phyloP scores from a whole-genome alignment of 2,329 filamentous ascomycete species.

The Diaporthe citrichinensis region DNA sequence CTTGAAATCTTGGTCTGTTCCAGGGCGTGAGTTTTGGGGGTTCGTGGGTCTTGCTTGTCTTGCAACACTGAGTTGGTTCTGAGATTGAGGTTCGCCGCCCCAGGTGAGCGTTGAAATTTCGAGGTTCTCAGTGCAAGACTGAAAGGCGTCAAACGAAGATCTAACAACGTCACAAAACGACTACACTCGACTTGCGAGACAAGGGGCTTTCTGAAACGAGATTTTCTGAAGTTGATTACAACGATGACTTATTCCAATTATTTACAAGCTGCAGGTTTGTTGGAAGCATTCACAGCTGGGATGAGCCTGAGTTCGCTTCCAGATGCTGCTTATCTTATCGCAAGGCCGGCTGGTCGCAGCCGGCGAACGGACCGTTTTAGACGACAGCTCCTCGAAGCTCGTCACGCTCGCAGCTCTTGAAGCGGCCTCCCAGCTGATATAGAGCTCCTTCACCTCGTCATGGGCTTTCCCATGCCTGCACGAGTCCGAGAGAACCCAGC shows the following conservation, averaged over 20 bases:
- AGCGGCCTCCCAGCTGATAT: background rate
- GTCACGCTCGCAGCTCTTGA: background rate
- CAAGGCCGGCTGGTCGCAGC: constrained; percentile 26
- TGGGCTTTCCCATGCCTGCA: background rate
- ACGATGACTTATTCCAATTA: background rate
- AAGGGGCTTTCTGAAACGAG: background rate
- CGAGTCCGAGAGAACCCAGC: background rate
- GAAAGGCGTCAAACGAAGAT: background rate
- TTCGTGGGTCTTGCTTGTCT: background rate
- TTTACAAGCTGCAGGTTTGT: background rate
- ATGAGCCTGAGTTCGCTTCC: background rate
- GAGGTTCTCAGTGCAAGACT: background rate
- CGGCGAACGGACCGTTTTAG: constrained; percentile 29
- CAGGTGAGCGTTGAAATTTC: constrained; percentile 34
- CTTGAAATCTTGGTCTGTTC: too few relatives aligned
- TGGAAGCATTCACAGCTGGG: background rate
- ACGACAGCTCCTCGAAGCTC: constrained; percentile 18
- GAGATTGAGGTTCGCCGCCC: background rate
- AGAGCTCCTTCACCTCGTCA: background rate
- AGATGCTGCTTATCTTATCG: constrained; percentile 40
- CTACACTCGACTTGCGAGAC: background rate
- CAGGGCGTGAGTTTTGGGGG: background rate
- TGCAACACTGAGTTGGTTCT: background rate
- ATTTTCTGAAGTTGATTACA: background rate
- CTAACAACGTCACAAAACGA: background rate